These are phyloP conservation scores for Cordyceps tenuipes DNA, from an alignment of 2,329 filamentous ascomycete species.

Conservation along the genomic window DNA sequence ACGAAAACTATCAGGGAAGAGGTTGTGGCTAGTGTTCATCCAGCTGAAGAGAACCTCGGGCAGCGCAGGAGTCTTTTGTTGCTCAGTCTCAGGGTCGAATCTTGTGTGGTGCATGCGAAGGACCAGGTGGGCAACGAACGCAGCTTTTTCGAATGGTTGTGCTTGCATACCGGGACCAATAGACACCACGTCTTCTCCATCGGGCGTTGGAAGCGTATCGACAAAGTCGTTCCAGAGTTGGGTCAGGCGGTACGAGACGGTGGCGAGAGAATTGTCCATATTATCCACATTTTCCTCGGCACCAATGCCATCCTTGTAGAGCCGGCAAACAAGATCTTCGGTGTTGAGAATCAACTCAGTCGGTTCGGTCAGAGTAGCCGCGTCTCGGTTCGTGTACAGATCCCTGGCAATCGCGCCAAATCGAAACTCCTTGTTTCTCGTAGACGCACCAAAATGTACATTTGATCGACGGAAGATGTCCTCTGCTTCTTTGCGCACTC, in stretches of 20 bases:
- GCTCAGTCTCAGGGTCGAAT: slow-evolving; percentile 29
- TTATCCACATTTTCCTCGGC: slow-evolving; percentile 46
- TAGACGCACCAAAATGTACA: slow-evolving; percentile 32
- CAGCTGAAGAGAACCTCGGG: slow-evolving; percentile 77
- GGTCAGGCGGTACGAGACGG: slow-evolving; percentile 42
- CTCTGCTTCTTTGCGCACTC: slow-evolving; percentile 47
- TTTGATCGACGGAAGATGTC: slow-evolving; percentile 46
- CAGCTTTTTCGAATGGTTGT: slow-evolving; percentile 63
- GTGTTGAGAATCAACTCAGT: slow-evolving; percentile 66
- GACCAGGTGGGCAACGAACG: slow-evolving; percentile 68
- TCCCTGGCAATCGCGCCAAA: slow-evolving; percentile 66
- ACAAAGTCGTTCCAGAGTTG: slow-evolving; percentile 49
- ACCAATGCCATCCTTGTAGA: slow-evolving; percentile 56
- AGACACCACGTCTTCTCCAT: slow-evolving; percentile 47
- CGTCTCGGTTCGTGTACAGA: slow-evolving; percentile 47
- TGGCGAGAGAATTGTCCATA: slow-evolving; percentile 48
- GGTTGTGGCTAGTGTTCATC: slow-evolving; percentile 68
- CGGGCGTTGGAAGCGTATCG: slow-evolving; percentile 38
- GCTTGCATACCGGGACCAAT: slow-evolving; percentile 58
- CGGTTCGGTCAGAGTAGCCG: slow-evolving; percentile 57
- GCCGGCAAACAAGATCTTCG: slow-evolving; percentile 57
- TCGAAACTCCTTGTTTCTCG: slow-evolving; percentile 48
- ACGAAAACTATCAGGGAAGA: slow-evolving; percentile 58
- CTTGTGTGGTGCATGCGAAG: slow-evolving; percentile 68
- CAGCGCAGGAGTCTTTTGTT: slow-evolving; percentile 44